Evolutionary conservation across 305 asterid species (phyloP), one percentile per base, ranked within the genome.

Genomic region (Fraxinus platypoda): DNA sequence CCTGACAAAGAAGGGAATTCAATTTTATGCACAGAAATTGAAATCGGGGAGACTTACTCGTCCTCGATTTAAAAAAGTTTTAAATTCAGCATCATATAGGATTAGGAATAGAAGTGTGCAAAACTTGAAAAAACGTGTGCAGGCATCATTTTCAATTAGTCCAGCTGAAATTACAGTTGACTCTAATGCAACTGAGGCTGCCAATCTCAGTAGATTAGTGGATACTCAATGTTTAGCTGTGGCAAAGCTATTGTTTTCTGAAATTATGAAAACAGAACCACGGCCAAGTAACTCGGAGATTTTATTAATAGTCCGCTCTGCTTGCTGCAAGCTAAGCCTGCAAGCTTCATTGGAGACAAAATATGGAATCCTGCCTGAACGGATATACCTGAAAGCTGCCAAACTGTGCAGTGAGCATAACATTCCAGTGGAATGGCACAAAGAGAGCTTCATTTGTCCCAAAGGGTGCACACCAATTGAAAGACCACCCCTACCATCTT

Each of bases 341-440:
- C 93, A 88, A 82, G 92, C 90, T 72, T 89, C 92, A 41, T 86
- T 94, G 81, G 95, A 90, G 88, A 91, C 72, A 19, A 92, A 86
- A 81, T 93, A 92, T 59, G 98, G 96, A 77, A 83, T 73, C 72
- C 79, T 97, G 85, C 99, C 99, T 4, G 90, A 89, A 80, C 90
- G 91, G 80, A 85, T 93, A 84, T 91, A 92, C 87, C 89, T 95
- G 79, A 94, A 87, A 93, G 98, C 98, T 35, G 99, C 97, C 74
- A 94, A 92, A 87, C 86, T 97, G 38, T 97, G 98, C 88, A 94
- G 99, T 77, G 99, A 97, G 86, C 97, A 94, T 30, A 91, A 90
- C 85, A 89, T 94, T 79, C 38, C 85, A 80, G 91, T 93, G 75
- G 92, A 87, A 71, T 95, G 98, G 99, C 98, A 97, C 87, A 95